Base-by-base conservation (phyloP, 2,329 filamentous ascomycete species). In the Pyrenochaeta sp. region DNA sequence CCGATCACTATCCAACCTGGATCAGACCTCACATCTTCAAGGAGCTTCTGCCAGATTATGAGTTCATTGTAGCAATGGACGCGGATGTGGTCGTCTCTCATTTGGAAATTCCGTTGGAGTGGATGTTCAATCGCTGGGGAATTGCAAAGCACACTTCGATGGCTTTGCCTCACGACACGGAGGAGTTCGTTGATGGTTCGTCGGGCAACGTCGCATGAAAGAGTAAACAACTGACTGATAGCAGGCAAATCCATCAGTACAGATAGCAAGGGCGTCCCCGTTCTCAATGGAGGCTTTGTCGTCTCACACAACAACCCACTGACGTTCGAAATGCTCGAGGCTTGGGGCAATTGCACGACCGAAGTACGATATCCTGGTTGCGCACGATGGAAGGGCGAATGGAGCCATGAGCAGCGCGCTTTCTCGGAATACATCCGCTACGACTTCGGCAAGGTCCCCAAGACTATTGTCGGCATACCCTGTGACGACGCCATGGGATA, bases 101-200 rank as follows among this genome's bases (percentile, higher is more conserved):
- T 36, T 65, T 68, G 0, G 63, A 74, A 21, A 53, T 77, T 3
- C 74, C 75, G 2, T 36, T 76, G 8, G 75, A 77, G 58, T 77
- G 72, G 68, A 65, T 77, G 2, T 63, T 77, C 51, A 74, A 73
- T 51, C 63, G 72, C 17, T 77, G 74, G 75, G 63, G 71, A 36
- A 60, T 76, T 31, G 65, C 55, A 9, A 46, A 57, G 1, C 53
- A 68, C 3, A 76, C 72, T 1, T 62, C 72, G 6, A 47, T 77
- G 24, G 64, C 73, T 4, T 64, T 76, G 59, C 65, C 74, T 8
- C 47, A 64, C 28, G 74, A 76, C 24, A 31, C 41, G 11, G 29
- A 32, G 15, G 32, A 35, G 13, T 6, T 19, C 8, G 6, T 22
- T 4, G 17, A 35, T 15, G 21, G 21, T 24, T 7, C 9, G 32